Base-by-base conservation (phyloP, 306 rosid genomes). In the Inga oerstediana region DNA sequence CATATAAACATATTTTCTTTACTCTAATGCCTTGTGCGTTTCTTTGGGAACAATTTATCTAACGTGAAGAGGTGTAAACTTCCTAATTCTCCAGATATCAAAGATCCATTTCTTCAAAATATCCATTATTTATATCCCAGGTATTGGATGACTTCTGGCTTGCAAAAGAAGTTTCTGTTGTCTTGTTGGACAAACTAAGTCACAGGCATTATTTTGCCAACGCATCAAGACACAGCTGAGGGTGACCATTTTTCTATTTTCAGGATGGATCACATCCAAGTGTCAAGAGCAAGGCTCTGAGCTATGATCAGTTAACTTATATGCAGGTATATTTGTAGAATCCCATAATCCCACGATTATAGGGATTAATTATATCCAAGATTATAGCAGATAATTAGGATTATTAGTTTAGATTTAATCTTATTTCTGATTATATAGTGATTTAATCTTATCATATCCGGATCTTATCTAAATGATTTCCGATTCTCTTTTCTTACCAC, bases 51-150 rank as follows among this genome's bases (percentile, higher is more conserved):
- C 61, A 51, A 37, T 82, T 76, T 62, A 77, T 82, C 88, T 78
- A 79, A 87, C 77, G 62, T 15, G 45, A 73, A 83, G 72, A 81
- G 74, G 37, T 82, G 66, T 81, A 67, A 81, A 82, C 44, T 85
- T 80, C 71, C 76, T 74, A 73, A 59, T 89, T 80, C 58, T 81
- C 64, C 82, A 96, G 99, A 83, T 93, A 90, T 84, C 98, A 96
- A 84, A 89, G 76, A 56, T 82, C 89, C 37, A 87, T 96, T 82
- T 91, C 98, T 83, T 85, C 94, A 69, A 93, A 88, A 85, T 96
- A 81, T 87, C 97, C 98, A 62, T 83, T 96, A 46, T 96, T 96
- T 88, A 92, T 96, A 75, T 96, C 99, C 84, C 99, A 96, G 99
- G 99, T 96, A 89, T 81, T 67, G 44, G 65, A 48, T 54, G 67